Conservation (phyloP, 202 grass and related monocot genomes). For the Bolboschoenoplectus hybrid region DNA sequence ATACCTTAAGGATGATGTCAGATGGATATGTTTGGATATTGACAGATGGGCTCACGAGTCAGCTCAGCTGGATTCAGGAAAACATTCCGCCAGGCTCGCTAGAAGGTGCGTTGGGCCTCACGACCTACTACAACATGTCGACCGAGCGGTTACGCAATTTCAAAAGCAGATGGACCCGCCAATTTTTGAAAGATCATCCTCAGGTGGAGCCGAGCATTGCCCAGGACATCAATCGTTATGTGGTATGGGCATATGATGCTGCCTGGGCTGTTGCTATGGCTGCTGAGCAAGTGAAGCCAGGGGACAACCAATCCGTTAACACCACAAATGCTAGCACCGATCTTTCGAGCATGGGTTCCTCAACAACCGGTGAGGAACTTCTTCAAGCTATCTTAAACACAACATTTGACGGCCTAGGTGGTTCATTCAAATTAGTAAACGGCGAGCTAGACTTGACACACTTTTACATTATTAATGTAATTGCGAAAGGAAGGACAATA, state of each 20-base stretch:
- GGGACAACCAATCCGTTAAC: constrained; percentile 40
- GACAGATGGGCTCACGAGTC: constrained; percentile 54
- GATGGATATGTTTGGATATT: constrained; percentile 68
- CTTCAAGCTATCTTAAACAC: constrained; percentile 40
- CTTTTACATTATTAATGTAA: constrained; percentile 61
- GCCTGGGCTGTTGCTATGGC: constrained; percentile 68
- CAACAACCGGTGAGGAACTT: constrained; percentile 42
- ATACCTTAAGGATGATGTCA: constrained; percentile 47
- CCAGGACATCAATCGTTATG: constrained; percentile 46
- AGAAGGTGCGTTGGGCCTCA: constrained; percentile 61
- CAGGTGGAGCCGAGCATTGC: background rate
- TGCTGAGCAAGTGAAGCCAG: constrained; percentile 41
- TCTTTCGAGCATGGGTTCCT: constrained; percentile 56
- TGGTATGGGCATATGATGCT: constrained; percentile 76
- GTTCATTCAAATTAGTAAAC: constrained; percentile 46
- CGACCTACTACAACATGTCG: constrained; percentile 24
- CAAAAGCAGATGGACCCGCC: constrained; percentile 51
- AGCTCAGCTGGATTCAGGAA: constrained; percentile 41
- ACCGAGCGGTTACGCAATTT: constrained; percentile 44
- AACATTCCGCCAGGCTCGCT: constrained; percentile 16
- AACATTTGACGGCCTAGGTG: constrained; percentile 53
- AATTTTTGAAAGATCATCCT: constrained; percentile 52
- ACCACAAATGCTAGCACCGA: constrained; percentile 43
- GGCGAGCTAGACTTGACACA: constrained; percentile 50
- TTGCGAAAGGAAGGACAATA: constrained; percentile 42